A percentile compares a stretch with the other conserved stretches of the same genome.
phyloP scores from a whole-genome alignment of 2,329 filamentous ascomycete species.

The Fusarium denticulatum region DNA sequence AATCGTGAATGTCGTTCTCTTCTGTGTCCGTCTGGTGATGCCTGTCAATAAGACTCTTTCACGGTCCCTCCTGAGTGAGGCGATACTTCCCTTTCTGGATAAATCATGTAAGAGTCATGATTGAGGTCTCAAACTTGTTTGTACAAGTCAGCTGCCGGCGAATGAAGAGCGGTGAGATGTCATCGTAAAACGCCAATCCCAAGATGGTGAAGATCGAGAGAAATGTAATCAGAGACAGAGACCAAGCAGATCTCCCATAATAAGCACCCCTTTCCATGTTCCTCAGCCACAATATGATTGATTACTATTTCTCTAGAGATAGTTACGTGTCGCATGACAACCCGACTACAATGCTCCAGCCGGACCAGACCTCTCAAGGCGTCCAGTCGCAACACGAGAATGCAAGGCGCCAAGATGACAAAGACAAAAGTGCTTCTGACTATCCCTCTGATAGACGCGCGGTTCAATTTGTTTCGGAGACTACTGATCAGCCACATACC shows the following conservation, averaged over 20 bases:
- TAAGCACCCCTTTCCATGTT: neutral
- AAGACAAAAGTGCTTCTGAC: conserved; percentile 13
- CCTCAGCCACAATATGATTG: conserved; percentile 5
- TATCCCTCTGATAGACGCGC: conserved; percentile 22
- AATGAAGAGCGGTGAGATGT: conserved; percentile 27
- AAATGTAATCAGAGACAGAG: conserved; percentile 7
- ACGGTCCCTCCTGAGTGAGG: neutral
- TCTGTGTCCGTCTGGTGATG: neutral
- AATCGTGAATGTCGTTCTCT: neutral
- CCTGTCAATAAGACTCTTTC: neutral
- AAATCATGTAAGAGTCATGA: neutral
- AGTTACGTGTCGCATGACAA: conserved; percentile 13
- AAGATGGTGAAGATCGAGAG: neutral
- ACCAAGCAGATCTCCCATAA: neutral
- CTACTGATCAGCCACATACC: conserved; percentile 18
- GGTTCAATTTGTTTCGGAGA: conserved; percentile 10
- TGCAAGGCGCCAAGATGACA: neutral
- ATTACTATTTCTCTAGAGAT: neutral
- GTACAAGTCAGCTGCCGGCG: neutral
- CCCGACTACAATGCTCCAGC: conserved; percentile 1
- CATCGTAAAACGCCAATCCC: conserved; percentile 1
- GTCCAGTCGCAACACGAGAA: conserved; percentile 17
- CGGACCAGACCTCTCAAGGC: neutral
- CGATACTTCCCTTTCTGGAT: neutral
- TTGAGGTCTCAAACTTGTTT: neutral